phyloP scores from a whole-genome alignment of 371 early-diverging fungal species.

The Apophysomyces trapeziformis region DNA sequence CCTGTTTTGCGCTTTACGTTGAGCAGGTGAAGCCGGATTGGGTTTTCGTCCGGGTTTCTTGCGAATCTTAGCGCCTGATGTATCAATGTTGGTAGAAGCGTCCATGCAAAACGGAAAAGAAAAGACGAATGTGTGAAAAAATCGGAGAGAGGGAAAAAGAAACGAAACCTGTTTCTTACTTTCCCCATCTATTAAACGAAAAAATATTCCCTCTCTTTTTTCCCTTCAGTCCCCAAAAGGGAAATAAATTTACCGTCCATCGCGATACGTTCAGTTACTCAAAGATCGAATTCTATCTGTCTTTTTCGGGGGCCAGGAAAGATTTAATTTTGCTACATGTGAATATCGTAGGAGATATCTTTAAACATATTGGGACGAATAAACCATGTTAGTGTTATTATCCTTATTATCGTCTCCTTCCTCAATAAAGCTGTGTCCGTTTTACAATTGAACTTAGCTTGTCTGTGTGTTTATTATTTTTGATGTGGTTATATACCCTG shows the following conservation, averaged over 20 bases:
- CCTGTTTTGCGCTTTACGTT: constrained; percentile 83
- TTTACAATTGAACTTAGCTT: background rate
- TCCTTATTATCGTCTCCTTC: too few relatives aligned
- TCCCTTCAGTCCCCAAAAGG: background rate
- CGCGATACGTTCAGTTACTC: too few relatives aligned
- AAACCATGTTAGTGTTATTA: too few relatives aligned
- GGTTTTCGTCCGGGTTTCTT: constrained; percentile 90
- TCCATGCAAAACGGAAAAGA: too few relatives aligned
- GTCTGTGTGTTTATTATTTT: background rate
- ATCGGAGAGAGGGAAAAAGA: too few relatives aligned
- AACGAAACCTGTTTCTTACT: too few relatives aligned
- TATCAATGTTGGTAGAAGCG: background rate
- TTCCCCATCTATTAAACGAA: background rate
- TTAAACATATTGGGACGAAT: too few relatives aligned
- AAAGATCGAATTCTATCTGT: too few relatives aligned
- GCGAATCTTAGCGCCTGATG: constrained; percentile 31
- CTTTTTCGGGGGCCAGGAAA: too few relatives aligned
- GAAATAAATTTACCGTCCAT: background rate
- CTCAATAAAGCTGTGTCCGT: background rate
- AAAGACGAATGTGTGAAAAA: too few relatives aligned
- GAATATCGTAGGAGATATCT: too few relatives aligned
- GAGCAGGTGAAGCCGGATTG: constrained; percentile 71
- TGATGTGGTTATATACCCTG: background rate
- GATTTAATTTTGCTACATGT: too few relatives aligned
- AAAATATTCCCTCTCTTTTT: background rate